phyloP scores from a whole-genome alignment of 2,329 filamentous ascomycete species.

The Clarireedia monteithiana region DNA sequence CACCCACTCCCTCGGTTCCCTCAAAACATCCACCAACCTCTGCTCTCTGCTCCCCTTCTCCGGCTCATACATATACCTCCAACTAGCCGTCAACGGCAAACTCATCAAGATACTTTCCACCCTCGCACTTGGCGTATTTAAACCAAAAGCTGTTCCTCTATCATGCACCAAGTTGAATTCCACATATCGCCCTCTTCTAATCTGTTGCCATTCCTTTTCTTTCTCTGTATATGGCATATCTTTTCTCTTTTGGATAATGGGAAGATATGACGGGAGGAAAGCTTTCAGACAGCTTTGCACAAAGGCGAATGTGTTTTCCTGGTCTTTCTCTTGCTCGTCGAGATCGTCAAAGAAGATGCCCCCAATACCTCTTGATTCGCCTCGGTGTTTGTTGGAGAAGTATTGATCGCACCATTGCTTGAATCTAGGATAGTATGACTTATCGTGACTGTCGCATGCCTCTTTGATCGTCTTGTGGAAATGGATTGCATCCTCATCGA shows the following conservation, averaged over 20 bases:
- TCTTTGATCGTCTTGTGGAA: slow-evolving; percentile 94
- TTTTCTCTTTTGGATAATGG: slow-evolving; percentile 81
- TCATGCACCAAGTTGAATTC: slow-evolving; percentile 99
- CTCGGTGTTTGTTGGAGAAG: slow-evolving; percentile 87
- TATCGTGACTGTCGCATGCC: slow-evolving; percentile 88
- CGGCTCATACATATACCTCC: slow-evolving; percentile 92
- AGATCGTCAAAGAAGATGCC: slow-evolving; percentile 99
- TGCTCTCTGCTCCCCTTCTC: slow-evolving; percentile 70
- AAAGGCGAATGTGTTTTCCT: slow-evolving; percentile 85
- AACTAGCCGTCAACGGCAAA: slow-evolving; percentile 82
- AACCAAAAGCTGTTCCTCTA: slow-evolving; percentile 84
- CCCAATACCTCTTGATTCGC: slow-evolving; percentile 78
- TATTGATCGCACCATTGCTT: slow-evolving; percentile 99
- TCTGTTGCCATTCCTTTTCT: slow-evolving; percentile 95
- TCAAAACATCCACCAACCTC: slow-evolving; percentile 66
- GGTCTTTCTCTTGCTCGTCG: slow-evolving; percentile 76
- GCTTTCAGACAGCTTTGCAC: slow-evolving; percentile 76
- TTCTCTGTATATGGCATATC: slow-evolving; percentile 81
- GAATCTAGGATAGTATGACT: slow-evolving; percentile 85
- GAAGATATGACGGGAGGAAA: slow-evolving; percentile 85
- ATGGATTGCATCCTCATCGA: slow-evolving; percentile 93
- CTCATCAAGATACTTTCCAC: slow-evolving; percentile 98
- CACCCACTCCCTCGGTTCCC: slow-evolving; percentile 60
- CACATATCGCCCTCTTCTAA: slow-evolving; percentile 89
- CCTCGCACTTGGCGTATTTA: slow-evolving; percentile 84